phyloP scores from a whole-genome alignment of 2,329 filamentous ascomycete genomes.

The Samsoniella hepiali region DNA sequence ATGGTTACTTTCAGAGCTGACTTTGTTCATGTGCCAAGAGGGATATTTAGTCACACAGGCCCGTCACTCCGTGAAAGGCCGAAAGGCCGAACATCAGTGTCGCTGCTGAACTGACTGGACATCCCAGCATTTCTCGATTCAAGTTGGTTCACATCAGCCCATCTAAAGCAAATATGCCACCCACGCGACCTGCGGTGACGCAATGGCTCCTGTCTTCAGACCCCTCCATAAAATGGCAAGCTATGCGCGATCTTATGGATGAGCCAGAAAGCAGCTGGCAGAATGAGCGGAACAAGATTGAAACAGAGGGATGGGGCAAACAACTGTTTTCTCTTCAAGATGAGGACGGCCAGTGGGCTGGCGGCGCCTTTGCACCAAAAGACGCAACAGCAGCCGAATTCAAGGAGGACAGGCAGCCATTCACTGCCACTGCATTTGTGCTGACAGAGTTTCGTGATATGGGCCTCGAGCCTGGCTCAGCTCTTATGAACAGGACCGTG shows the following conservation, averaged over 20 bases:
- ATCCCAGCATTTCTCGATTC: too few relatives aligned
- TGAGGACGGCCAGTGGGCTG: slow-evolving; percentile 14
- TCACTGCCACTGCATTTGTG: slow-evolving; percentile 2
- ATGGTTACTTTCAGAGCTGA: neutral
- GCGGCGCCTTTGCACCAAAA: slow-evolving; percentile 7
- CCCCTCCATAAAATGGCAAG: slow-evolving; percentile 8
- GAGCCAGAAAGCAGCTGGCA: neutral
- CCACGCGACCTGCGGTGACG: neutral
- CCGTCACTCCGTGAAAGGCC: too few relatives aligned
- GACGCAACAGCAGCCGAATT: slow-evolving; percentile 10
- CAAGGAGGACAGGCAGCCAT: slow-evolving; percentile 10
- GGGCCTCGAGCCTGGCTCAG: neutral
- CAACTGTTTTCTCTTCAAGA: slow-evolving; percentile 7
- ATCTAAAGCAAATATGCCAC: too few relatives aligned
- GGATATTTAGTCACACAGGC: too few relatives aligned
- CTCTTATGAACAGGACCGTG: slow-evolving; percentile 9
- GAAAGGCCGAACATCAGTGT: too few relatives aligned
- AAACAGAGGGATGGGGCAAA: slow-evolving; percentile 12
- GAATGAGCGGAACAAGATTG: neutral
- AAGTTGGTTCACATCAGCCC: neutral
- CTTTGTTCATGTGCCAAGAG: too few relatives aligned
- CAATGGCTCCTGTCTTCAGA: slow-evolving; percentile 9
- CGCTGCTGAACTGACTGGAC: too few relatives aligned
- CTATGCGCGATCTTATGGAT: slow-evolving; percentile 4
- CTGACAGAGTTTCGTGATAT: neutral